These are phyloP conservation scores for Spongospora subterranea DNA, from an alignment of 208 protist species.

Conservation along the genomic window DNA sequence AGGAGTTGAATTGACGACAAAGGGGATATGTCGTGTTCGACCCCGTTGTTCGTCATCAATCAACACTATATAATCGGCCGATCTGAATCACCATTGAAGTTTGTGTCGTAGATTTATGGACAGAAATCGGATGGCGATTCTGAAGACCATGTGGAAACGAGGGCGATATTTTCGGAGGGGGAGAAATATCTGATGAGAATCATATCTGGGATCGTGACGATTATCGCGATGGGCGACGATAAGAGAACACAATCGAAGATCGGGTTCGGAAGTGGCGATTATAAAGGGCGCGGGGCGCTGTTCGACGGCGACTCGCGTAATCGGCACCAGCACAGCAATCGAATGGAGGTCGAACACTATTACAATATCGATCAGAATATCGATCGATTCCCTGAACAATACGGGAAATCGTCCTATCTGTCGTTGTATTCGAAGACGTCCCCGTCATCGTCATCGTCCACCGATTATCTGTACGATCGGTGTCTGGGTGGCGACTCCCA, in stretches of 20 bases:
- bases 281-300: constrained; percentile 25
- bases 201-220: too few species aligned
- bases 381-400: neutral
- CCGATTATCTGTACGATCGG: neutral
- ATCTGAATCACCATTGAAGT: too few species aligned
- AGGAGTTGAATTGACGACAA: too few species aligned
- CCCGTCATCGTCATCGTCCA: neutral
- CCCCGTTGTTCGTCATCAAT: too few species aligned
- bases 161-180: too few species aligned
- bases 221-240: neutral
- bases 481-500: neutral
- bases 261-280: constrained; percentile 55
- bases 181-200: too few species aligned
- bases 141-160: too few species aligned
- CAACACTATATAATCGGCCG: too few species aligned
- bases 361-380: neutral
- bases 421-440: neutral
- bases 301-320: constrained; percentile 15
- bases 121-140: too few species aligned
- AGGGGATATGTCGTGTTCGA: too few species aligned
- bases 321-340: constrained; percentile 9
- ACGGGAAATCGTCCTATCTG: neutral
- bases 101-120: too few species aligned
- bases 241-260: neutral
- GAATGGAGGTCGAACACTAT: constrained; percentile 26